Base-by-base conservation (phyloP, 2,329 filamentous ascomycete species). In the Fusarium torulosum region DNA sequence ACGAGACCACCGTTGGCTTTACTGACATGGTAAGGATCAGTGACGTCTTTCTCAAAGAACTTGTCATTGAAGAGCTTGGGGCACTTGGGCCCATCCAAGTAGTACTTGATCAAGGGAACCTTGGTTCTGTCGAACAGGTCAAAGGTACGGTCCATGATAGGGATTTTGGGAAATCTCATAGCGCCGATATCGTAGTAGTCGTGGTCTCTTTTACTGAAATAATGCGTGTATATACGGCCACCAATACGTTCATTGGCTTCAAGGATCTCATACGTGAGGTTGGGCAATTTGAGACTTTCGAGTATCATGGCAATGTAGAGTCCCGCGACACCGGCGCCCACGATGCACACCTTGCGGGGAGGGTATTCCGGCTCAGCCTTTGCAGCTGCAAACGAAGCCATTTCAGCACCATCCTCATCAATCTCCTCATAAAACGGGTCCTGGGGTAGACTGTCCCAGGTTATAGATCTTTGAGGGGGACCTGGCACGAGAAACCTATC, bases 171-270 rank as follows among this genome's bases (percentile, higher is more conserved):
- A 3, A 66, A 66, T 25, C 61, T 23, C 66, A 69, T 53, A 2
- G 66, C 61, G 1, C 66, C 66, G 4, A 68, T 47, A 2, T 66
- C 57, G 19, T 62, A 66, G 2, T 66, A 68, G 31, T 69, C 66
- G 5, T 69, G 66, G 8, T 37, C 27, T 3, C 58, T 44, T 0
- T 58, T 31, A 5, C 49, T 40, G n/a, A 69, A 69, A 17, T 66
- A 21, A 17, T 69, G 57, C 13, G 66, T 69, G 20, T 41, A 20
- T 2, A 41, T 15, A 10, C 38, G 19, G 7, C 38, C 38, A 23
- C 38, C 38, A 14, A 21, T n/a, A 21, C 38, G 19, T 14, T 21
- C 20, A 19, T 11, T 20, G 13, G 38, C 38, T 3, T 41, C 38
- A 14, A 41, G 38, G 6, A 41, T 21, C 19, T 41, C 38, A 4